Base-by-base conservation (phyloP, 176 grass and related monocot species). In the Juncus effusus region DNA sequence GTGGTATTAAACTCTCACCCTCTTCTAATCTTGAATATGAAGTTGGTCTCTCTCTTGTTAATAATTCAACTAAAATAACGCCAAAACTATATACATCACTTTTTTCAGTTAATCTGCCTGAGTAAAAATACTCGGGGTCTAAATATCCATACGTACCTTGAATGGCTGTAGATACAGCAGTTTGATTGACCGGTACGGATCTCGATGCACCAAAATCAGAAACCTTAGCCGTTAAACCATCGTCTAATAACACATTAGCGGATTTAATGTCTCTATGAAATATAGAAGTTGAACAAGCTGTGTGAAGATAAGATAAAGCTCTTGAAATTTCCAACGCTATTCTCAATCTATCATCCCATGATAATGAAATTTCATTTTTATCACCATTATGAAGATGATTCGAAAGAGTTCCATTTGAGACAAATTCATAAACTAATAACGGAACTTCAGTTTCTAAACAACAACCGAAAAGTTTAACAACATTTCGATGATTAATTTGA, bases 131-230 rank as follows among this genome's bases (percentile, higher is more conserved):
- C 68, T 79, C 58, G 9, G 80, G 80, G 56, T 87, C 85, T 5
- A 87, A 42, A 47, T 87, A 87, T 2, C 85, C 85, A 64, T 79
- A 45, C 0, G 77, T 88, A 45, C 85, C 80, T 56, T 83, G 77
- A 36, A 83, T 38, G 0, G n/a, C 73, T 16, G 85, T 83, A 9
- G 66, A 71, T 3, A 88, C 60, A 3, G 59, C 75, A 0, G 50
- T 77, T 47, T 77, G 60, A 64, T 83, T 64, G 14, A 83, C 56
- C 0, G 72, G 80, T 10, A 90, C 80, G 4, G 71, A 67, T 71
- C 67, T 64, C 28, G 80, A 77, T 36, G 87, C 80, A 56, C 85
- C 85, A 61, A 88, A 83, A 12, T 88, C 85, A 3, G 81, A 88
- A 4, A 88, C 65, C 38, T 88, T 84, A 45, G 74, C 63, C 5